These are phyloP conservation scores for Anthracocystis panici-leucophaei DNA, from an alignment of 1,284 basidiomycete genomes.

Conservation along the genomic window DNA sequence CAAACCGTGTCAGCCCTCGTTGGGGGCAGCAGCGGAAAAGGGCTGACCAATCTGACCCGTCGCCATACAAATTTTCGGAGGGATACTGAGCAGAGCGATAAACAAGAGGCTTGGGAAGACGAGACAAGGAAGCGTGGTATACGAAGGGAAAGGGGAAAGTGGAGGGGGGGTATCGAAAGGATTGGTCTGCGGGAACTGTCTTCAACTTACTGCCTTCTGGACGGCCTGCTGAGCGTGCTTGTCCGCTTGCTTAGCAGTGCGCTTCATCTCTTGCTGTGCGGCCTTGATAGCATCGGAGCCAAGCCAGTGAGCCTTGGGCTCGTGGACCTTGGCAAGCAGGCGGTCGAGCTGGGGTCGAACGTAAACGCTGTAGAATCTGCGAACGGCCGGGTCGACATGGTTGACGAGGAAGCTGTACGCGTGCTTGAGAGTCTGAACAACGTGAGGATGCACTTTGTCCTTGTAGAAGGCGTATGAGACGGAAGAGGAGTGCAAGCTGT, in stretches of 20 bases:
- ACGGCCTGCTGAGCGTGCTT: slow-evolving; percentile 42
- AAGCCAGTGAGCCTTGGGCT: slow-evolving; percentile 54
- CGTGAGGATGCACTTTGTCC: slow-evolving; percentile 60
- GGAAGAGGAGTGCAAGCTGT: slow-evolving; percentile 45
- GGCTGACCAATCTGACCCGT: slow-evolving; percentile 2
- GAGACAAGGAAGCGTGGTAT: not conserved
- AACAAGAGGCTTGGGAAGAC: not conserved
- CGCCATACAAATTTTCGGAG: not conserved
- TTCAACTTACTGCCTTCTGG: slow-evolving; percentile 52
- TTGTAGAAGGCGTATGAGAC: slow-evolving; percentile 57
- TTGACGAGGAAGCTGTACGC: slow-evolving; percentile 57
- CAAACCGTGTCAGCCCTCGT: not conserved
- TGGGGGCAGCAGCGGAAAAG: not conserved
- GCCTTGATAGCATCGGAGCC: slow-evolving; percentile 52
- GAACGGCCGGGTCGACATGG: slow-evolving; percentile 55
- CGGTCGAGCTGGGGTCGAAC: slow-evolving; percentile 61
- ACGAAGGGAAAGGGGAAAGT: not conserved
- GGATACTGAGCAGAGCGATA: not conserved
- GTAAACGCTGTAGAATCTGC: slow-evolving; percentile 57
- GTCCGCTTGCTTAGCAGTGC: slow-evolving; percentile 32
- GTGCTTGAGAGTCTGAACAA: slow-evolving; percentile 47
- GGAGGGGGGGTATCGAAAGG: not conserved
- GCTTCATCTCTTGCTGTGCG: slow-evolving; percentile 43
- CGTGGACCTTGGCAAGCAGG: slow-evolving; percentile 53
- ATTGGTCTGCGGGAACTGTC: not conserved